Evolutionary conservation across 2,329 filamentous ascomycete species (phyloP).

Genomic region (Colletotrichum tanaceti): DNA sequence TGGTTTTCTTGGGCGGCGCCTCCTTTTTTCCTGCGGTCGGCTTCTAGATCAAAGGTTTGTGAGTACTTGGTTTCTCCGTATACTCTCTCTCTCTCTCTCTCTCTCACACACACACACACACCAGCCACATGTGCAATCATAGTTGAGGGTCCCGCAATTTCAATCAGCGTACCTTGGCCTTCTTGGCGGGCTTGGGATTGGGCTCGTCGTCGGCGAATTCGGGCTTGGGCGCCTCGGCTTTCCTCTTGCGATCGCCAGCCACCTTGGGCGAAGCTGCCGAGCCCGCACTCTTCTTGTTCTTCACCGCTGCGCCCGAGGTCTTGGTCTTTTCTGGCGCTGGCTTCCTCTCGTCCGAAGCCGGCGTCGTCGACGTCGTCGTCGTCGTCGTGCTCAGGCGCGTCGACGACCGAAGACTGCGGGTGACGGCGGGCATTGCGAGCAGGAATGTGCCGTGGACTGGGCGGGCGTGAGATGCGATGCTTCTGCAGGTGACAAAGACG

Average conservation of each 20-base stretch:
- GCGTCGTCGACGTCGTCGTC: not conserved
- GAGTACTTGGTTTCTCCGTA: too few species aligned
- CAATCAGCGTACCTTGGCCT: constrained; percentile 23
- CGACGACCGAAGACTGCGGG: constrained; percentile 35
- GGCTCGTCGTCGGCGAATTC: constrained; percentile 1
- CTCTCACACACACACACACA: not conserved
- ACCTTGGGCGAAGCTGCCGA: not conserved
- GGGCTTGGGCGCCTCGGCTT: constrained; percentile 1
- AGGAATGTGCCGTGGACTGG: too few species aligned
- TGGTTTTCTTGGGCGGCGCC: constrained; percentile 18
- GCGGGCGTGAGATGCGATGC: fast-evolving
- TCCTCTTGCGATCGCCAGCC: constrained; percentile 7
- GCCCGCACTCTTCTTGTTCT: not conserved
- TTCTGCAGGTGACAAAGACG: not conserved
- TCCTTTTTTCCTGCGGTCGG: constrained; percentile 24
- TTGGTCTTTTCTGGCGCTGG: not conserved
- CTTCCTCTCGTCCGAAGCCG: constrained; percentile 10
- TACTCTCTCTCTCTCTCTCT: too few species aligned
- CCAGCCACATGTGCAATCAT: too few species aligned
- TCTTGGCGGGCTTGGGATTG: constrained; percentile 26
- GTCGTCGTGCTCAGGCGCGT: constrained; percentile 13
- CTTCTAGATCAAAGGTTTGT: constrained; percentile 1
- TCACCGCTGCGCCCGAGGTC: not conserved
- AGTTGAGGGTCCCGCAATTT: not conserved
- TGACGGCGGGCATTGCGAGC: constrained; percentile 23